Conservation (phyloP, 306 rosid genomes). For the Fagus crenata region DNA sequence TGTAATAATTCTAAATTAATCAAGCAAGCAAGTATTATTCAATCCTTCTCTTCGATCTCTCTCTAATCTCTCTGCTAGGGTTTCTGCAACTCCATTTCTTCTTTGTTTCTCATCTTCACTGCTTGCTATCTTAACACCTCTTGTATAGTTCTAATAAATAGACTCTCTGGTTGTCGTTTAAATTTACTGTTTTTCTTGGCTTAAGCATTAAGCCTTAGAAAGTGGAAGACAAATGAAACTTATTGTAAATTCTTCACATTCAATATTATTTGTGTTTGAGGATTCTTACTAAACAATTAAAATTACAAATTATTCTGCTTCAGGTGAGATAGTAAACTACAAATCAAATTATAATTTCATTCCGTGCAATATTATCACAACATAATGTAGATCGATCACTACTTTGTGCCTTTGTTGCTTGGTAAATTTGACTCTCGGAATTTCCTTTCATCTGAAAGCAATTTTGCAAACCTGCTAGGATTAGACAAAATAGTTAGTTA, state of each 20-base stretch:
- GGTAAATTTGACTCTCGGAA: conserved; percentile 13
- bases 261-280: background rate
- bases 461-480: conserved; percentile 47
- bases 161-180: too few species aligned
- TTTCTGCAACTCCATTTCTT: too few species aligned
- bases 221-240: background rate
- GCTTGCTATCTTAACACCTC: too few species aligned
- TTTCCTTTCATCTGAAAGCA: conserved; percentile 42
- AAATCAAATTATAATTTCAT: background rate
- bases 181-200: too few species aligned
- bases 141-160: too few species aligned
- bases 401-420: background rate
- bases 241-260: background rate
- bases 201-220: background rate
- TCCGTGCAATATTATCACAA: too few species aligned
- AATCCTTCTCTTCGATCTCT: too few species aligned
- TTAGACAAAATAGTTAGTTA: background rate
- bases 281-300: background rate
- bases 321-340: background rate
- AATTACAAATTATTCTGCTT: background rate
- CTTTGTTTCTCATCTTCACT: too few species aligned
- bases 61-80: too few species aligned
- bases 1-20: too few species aligned
- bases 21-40: too few species aligned
- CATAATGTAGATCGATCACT: background rate